Percentiles rank a stretch among this genome's conserved stretches.
These are phyloP conservation scores for Malassezia globosa DNA, from an alignment of 1,284 basidiomycete genomes.

Conservation along the genomic window DNA sequence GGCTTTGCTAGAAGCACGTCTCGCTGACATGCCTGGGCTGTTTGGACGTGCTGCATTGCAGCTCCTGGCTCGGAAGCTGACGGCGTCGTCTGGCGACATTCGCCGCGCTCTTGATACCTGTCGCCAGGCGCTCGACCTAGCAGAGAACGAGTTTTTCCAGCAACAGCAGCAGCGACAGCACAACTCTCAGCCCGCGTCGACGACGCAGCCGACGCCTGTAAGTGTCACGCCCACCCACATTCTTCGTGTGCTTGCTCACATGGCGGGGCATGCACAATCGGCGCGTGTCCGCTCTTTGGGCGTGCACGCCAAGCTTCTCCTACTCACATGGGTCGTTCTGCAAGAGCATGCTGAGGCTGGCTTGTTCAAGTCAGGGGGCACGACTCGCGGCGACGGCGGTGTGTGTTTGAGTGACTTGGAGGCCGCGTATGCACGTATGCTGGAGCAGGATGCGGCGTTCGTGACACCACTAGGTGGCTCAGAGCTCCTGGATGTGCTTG, in stretches of 20 bases:
- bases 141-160: conserved; percentile 44
- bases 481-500: conserved; percentile 41
- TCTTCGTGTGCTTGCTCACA: conserved; percentile 35
- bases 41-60: conserved; percentile 47
- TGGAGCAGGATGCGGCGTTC: conserved; percentile 27
- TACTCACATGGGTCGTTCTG: conserved; percentile 33
- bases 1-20: conserved; percentile 43
- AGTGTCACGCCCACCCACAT: conserved; percentile 41
- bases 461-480: conserved; percentile 28
- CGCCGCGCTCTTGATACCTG: conserved; percentile 48
- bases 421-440: conserved; percentile 29
- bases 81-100: conserved; percentile 48
- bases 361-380: conserved; percentile 3
- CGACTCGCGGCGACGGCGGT: conserved; percentile 20
- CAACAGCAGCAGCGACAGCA: too few species aligned
- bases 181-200: conserved; percentile 22
- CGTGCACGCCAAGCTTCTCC: conserved; percentile 40
- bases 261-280: conserved; percentile 34
- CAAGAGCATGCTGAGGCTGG: conserved; percentile 22
- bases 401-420: conserved; percentile 32
- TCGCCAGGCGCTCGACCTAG: conserved; percentile 45
- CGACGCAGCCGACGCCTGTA: conserved; percentile 11
- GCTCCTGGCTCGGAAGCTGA: conserved; percentile 48
- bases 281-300: conserved; percentile 35
- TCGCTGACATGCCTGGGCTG: conserved; percentile 35